Percentiles rank a stretch among this genome's conserved stretches.
phyloP scores from a whole-genome alignment of 345 rosid species.

The Noccaea bulbosa region DNA sequence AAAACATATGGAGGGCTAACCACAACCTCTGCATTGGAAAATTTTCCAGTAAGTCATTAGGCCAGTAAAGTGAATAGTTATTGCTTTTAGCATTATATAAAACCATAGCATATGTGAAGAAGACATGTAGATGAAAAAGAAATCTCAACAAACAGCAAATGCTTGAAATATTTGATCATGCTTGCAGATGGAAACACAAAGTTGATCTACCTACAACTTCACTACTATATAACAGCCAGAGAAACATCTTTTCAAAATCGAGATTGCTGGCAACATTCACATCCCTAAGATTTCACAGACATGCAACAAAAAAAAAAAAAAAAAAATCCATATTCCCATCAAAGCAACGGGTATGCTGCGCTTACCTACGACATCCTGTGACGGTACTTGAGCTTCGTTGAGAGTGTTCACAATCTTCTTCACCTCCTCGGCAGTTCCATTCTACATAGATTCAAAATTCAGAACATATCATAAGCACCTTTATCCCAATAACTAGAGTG shows the following conservation, averaged over 20 bases:
- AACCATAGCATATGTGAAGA: background rate
- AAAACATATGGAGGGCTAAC: conserved; percentile 87
- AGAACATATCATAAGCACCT: background rate
- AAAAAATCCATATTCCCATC: background rate
- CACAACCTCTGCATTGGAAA: conserved; percentile 67
- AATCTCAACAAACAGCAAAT: background rate
- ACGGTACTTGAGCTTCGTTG: conserved; percentile 72
- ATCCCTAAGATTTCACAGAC: conserved; percentile 3
- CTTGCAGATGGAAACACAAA: background rate
- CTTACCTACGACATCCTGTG: conserved; percentile 80
- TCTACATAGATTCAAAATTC: conserved; percentile 48
- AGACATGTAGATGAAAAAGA: background rate
- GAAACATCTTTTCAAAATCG: background rate
- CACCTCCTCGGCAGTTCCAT: conserved; percentile 88
- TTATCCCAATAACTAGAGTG: background rate
- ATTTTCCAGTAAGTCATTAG: background rate
- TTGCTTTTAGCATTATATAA: background rate
- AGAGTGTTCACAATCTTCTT: conserved; percentile 79
- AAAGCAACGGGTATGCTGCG: conserved; percentile 8
- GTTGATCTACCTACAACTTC: background rate
- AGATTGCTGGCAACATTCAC: background rate
- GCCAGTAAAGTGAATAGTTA: background rate
- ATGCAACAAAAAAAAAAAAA: background rate
- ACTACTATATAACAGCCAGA: background rate
- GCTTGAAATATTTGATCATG: background rate